phyloP scores from a whole-genome alignment of 2,329 filamentous ascomycete species.

The Uncinocarpus reesii region DNA sequence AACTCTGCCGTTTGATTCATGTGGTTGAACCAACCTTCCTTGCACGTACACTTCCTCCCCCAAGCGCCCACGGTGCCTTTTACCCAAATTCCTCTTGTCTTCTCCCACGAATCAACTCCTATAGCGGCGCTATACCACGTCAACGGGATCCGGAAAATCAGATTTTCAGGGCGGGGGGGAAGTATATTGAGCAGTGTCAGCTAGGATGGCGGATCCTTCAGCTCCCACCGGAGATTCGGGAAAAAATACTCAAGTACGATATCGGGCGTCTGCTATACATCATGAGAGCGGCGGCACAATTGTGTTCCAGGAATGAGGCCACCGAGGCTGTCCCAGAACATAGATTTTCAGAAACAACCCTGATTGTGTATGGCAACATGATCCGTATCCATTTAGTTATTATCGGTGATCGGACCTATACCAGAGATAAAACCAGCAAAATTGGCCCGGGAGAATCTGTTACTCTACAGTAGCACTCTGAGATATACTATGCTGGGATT shows the following conservation, averaged over 20 bases:
- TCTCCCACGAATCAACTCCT: not conserved
- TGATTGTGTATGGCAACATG: constrained; percentile 7
- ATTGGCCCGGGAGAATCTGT: too few relatives aligned
- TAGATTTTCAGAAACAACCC: constrained; percentile 9
- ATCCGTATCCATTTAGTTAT: constrained; percentile 11
- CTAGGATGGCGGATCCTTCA: not conserved
- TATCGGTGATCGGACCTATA: constrained; percentile 14
- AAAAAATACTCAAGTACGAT: constrained; percentile 15
- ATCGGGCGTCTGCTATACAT: constrained; percentile 15
- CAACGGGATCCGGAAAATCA: too few relatives aligned
- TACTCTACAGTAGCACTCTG: not conserved
- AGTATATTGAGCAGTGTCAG: too few relatives aligned
- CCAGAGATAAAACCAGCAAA: constrained; percentile 13
- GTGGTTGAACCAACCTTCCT: constrained; percentile 12
- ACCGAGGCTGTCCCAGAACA: constrained; percentile 4
- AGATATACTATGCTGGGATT: not conserved
- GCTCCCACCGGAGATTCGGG: constrained; percentile 11
- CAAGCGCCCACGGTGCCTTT: constrained; percentile 10
- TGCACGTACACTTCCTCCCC: not conserved
- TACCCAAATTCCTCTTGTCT: not conserved
- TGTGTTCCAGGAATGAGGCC: not conserved
- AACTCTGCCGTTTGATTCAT: constrained; percentile 9
- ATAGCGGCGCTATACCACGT: not conserved
- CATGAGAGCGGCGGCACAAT: constrained; percentile 15
- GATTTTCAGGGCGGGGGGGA: too few relatives aligned